A percentile compares a stretch with the other conserved stretches of the same genome.
These are phyloP conservation scores for Patellaria atrata DNA, from an alignment of 495 filamentous ascomycete species.

Conservation along the genomic window DNA sequence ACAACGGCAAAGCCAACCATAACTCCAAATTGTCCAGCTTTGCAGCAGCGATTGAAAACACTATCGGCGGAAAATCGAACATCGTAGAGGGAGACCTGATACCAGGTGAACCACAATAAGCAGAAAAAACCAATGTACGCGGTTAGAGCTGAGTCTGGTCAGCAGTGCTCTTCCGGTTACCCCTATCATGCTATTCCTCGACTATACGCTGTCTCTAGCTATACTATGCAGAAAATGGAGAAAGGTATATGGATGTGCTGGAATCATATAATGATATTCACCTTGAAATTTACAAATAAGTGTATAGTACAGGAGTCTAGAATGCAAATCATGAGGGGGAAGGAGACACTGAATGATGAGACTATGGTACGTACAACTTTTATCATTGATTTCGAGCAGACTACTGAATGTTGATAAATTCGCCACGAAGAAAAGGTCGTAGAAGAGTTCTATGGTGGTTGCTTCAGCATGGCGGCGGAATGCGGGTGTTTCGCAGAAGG, in stretches of 20 bases:
- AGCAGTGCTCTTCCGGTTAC: no score
- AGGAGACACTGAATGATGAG: no score
- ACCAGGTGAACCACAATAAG: slow-evolving; percentile 6
- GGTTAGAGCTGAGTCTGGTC: no score
- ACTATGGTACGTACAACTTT: background rate
- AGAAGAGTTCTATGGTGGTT: slow-evolving; percentile 23
- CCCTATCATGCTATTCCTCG: no score
- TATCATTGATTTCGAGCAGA: slow-evolving; percentile 25
- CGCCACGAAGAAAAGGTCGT: slow-evolving; percentile 25
- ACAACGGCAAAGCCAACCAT: slow-evolving; percentile 22
- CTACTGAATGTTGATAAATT: slow-evolving; percentile 23
- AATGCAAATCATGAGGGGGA: no score
- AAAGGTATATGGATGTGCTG: no score
- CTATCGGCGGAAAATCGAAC: slow-evolving; percentile 4
- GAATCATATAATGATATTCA: no score
- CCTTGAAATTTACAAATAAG: no score
- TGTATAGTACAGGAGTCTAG: no score
- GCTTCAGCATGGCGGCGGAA: slow-evolving; percentile 23
- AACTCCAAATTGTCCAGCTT: slow-evolving; percentile 6
- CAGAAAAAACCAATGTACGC: slow-evolving; percentile 4
- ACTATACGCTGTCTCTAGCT: no score
- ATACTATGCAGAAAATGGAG: no score
- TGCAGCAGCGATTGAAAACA: slow-evolving; percentile 3
- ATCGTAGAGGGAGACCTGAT: slow-evolving; percentile 2
- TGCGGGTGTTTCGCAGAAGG: slow-evolving; percentile 15